Base-by-base conservation (phyloP, 1,284 basidiomycete species). In the Boletellus sp. region DNA sequence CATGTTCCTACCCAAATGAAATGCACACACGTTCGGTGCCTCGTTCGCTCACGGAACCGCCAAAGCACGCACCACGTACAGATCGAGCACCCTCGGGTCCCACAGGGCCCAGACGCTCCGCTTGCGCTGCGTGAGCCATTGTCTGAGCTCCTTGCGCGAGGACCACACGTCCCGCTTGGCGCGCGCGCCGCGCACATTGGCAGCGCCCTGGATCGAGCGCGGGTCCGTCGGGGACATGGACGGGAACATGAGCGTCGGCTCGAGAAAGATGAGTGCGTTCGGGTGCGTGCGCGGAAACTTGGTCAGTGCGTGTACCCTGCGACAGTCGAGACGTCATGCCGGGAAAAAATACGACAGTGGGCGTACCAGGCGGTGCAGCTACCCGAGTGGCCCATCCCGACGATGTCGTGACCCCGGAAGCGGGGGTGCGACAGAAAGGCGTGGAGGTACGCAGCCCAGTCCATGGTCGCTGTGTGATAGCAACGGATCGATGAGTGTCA, bases 191-290 rank as follows among this genome's bases (percentile, higher is more conserved):
- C 55, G 55, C 5, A 66, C 58, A 20, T 64, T 64, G 36, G 64
- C 53, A 8, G 58, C 53, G 5, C 65, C 60, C 8, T 59, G 61
- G 17, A 59, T 46, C 5, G 43, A 49, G 20, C 61, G 64, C 2
- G 51, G 52, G 26, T 67, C 61, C 1, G 45, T 50, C 2, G 60
- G 48, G 0, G 61, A 50, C 47, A 67, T 48, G 11, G 21, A 45
- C 17, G 61, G 63, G 25, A 64, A 67, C 65, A 64, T 64, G 41
- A 64, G 19, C 2, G 64, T 67, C 4, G 63, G 63, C 41, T 64
- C 61, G 38, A 66, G 20, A n/a, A 64, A 42, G 30, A 64, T 49
- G 8, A 64, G 40, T 1, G 58, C 58, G 10, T 41, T 46, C 2
- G 45, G 61, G n/a, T 36, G 33, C 9, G 17, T 30, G 8, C 43